Conservation (phyloP, 2,329 filamentous ascomycete species). For the Dothidotthia symphoricarpi region DNA sequence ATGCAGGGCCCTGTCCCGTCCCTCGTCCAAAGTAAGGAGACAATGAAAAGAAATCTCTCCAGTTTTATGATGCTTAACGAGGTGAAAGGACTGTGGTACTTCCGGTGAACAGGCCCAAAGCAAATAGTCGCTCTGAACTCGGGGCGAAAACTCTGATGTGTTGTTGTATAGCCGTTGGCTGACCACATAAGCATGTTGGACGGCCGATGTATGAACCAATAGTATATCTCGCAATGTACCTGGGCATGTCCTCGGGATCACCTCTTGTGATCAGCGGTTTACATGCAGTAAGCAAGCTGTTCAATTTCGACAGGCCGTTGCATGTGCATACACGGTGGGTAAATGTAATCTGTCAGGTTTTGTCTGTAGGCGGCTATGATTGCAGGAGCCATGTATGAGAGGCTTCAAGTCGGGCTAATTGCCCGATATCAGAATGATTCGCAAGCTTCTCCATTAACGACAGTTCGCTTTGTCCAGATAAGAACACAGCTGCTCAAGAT, state of each 20-base stretch:
- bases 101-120: slow-evolving; percentile 79
- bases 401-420: no score
- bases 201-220: slow-evolving; percentile 53
- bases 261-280: slow-evolving; percentile 86
- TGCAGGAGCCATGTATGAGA: no score
- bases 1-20: slow-evolving; percentile 41
- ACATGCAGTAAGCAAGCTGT: slow-evolving; percentile 28
- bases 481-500: slow-evolving; percentile 8
- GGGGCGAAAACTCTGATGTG: slow-evolving; percentile 77
- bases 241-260: slow-evolving; percentile 64
- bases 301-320: slow-evolving; percentile 14
- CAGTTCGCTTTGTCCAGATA: slow-evolving; percentile 24
- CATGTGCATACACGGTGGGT: slow-evolving; percentile 36
- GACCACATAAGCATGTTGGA: slow-evolving; percentile 18
- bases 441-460: slow-evolving; percentile 19
- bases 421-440: background rate
- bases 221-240: slow-evolving; percentile 79
- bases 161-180: slow-evolving; percentile 49
- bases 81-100: slow-evolving; percentile 70
- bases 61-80: slow-evolving; percentile 69
- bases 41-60: slow-evolving; percentile 79
- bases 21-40: slow-evolving; percentile 92
- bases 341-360: slow-evolving; percentile 1
- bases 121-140: slow-evolving; percentile 70
- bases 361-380: background rate